Evolutionary conservation across 495 filamentous ascomycete genomes (phyloP).

Genomic region (Chaetomidium leptoderma): DNA sequence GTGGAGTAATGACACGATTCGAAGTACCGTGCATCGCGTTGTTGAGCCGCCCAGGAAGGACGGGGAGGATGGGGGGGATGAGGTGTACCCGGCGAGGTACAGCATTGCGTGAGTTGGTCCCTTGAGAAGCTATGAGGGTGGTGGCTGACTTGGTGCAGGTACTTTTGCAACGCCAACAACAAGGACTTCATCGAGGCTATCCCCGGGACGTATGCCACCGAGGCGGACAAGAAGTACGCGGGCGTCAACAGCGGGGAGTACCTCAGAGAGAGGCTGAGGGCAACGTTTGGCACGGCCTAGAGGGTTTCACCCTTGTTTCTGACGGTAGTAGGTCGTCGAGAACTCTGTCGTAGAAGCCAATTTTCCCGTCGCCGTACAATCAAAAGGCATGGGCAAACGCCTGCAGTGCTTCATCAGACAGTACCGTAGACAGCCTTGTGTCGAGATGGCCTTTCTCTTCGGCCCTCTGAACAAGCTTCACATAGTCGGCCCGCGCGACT

Average conservation of each 20-base stretch:
- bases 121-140: neutral
- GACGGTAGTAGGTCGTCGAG: too few relatives aligned
- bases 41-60: constrained; percentile 66
- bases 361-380: neutral
- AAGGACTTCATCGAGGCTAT: constrained; percentile 75
- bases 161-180: constrained; percentile 92
- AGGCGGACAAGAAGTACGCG: constrained; percentile 70
- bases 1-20: constrained; percentile 89
- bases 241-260: constrained; percentile 79
- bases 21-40: constrained; percentile 83
- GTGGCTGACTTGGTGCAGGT: constrained; percentile 37
- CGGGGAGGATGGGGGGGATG: constrained; percentile 27
- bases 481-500: neutral
- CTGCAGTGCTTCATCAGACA: neutral
- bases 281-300: constrained; percentile 52
- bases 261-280: constrained; percentile 69
- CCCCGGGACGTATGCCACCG: constrained; percentile 73
- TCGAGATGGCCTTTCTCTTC: neutral
- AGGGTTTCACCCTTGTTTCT: too few relatives aligned
- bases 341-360: constrained; percentile 1
- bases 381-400: constrained; percentile 5
- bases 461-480: neutral
- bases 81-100: constrained; percentile 59
- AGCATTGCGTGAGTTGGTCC: constrained; percentile 57
- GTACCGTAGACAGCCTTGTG: neutral